A percentile compares a stretch with the other conserved stretches of the same genome.
phyloP scores from a whole-genome alignment of 768 basidiomycete genomes.

The Termitomyces sp. region DNA sequence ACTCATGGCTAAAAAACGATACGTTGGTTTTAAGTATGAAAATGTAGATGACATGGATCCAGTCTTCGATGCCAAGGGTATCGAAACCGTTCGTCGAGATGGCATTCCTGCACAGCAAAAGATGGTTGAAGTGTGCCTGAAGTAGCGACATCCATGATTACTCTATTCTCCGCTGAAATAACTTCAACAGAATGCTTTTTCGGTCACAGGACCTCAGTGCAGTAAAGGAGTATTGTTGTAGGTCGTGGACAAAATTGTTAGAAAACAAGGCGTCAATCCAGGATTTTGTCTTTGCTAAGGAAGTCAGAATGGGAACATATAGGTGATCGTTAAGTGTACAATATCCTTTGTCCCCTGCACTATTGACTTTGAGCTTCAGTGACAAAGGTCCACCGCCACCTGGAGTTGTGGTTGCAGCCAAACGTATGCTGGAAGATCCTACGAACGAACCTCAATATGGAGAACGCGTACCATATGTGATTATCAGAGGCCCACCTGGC shows the following conservation, averaged over 20 bases:
- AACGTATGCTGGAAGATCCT: slow-evolving; percentile 68
- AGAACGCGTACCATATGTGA: slow-evolving; percentile 91
- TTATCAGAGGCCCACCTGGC: slow-evolving; percentile 60
- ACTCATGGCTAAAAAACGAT: slow-evolving; percentile 97
- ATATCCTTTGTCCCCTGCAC: not conserved
- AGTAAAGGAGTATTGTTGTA: slow-evolving; percentile 84
- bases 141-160: slow-evolving; percentile 44
- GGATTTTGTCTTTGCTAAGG: slow-evolving; percentile 94
- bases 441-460: slow-evolving; percentile 88
- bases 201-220: slow-evolving; percentile 84
- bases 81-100: slow-evolving; percentile 94
- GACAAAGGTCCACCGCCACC: slow-evolving; percentile 85
- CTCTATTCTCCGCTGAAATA: not conserved
- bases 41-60: slow-evolving; percentile 73
- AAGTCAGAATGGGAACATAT: slow-evolving; percentile 91
- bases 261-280: slow-evolving; percentile 80
- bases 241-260: slow-evolving; percentile 80
- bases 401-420: slow-evolving; percentile 84
- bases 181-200: slow-evolving; percentile 70
- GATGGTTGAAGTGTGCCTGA: slow-evolving; percentile 86
- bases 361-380: slow-evolving; percentile 34
- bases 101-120: slow-evolving; percentile 89
- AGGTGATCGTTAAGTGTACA: slow-evolving; percentile 47
- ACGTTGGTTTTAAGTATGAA: slow-evolving; percentile 97
- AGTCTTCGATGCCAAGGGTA: slow-evolving; percentile 93